Evolutionary conservation across 2,329 filamentous ascomycete genomes (phyloP), one percentile per base, ranked within the genome.

Genomic region (Penicillium polonicum): DNA sequence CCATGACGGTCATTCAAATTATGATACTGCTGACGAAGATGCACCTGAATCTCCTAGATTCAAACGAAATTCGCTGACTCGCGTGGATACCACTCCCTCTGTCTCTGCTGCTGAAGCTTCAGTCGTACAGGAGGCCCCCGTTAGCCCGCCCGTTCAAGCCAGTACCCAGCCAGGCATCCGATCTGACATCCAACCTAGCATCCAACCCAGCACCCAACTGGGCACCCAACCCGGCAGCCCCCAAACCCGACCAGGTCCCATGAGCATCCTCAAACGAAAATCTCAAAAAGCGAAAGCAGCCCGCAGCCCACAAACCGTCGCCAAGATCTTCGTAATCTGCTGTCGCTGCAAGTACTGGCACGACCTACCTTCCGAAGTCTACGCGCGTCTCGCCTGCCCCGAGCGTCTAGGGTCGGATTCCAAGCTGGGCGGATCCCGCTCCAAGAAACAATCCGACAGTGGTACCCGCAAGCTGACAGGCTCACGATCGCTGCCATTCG

Each of bases 271-370:
- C 12, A 49, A 56, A 17, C 58, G 56, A 43, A 65, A 55, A 35
- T 52, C 60, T 38, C 60, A 62, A 52, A 61, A 59, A 25, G n/a
- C 49, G 17, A 68, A 59, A 27, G 10, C 43, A 21, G 36, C 52
- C 19, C 55, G 50, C 25, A 57, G 63, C 23, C 61, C 64, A 29
- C 66, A 70, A 51, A 51, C 67, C 10, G 59, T 77, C 42, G 65
- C 67, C 25, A 78, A 78, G 54, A 56, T 75, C 13, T 78, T 78
- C 55, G 74, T 78, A 19, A 75, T 78, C 41, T 78, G 76, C 59
- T 78, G 76, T 58, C 67, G 70, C 52, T 78, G 76, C 67, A 73
- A 71, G 45, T 74, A 71, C 60, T 78, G 76, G 76, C 76, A 78
- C 58, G 75, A 78, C 51, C 68, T 76, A 59, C 76, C 76, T 2